phyloP scores from a whole-genome alignment of 2,329 filamentous ascomycete species.

The Paecilomyces niveus region DNA sequence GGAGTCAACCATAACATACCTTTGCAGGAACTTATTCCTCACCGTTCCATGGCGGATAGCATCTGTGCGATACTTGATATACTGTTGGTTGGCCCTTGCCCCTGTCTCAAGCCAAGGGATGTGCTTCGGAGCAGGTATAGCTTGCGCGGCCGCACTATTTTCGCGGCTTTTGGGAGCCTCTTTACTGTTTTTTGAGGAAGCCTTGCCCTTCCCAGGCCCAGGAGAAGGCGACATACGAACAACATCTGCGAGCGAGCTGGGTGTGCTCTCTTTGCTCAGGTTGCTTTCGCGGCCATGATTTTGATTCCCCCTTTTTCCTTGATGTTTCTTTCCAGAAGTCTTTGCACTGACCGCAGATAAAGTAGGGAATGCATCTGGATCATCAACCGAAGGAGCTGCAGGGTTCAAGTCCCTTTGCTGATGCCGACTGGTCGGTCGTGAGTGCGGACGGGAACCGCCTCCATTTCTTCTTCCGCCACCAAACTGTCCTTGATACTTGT shows the following conservation, averaged over 20 bases:
- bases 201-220: conserved; percentile 47
- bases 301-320: conserved; percentile 83
- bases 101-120: conserved; percentile 97
- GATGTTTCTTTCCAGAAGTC: conserved; percentile 73
- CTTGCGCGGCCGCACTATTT: conserved; percentile 71
- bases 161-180: conserved; percentile 61
- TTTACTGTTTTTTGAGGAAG: conserved; percentile 54
- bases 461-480: conserved; percentile 31
- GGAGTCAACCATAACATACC: conserved; percentile 44
- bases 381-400: conserved; percentile 72
- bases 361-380: conserved; percentile 90
- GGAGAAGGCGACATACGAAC: conserved; percentile 92
- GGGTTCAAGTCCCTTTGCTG: conserved; percentile 58
- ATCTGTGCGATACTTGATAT: conserved; percentile 89
- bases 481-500: conserved; percentile 31
- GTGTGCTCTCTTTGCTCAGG: conserved; percentile 58
- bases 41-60: conserved; percentile 96
- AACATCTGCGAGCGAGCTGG: conserved; percentile 83
- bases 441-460: conserved; percentile 62
- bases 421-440: conserved; percentile 77
- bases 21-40: conserved; percentile 94
- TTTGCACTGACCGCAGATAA: conserved; percentile 70
- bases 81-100: conserved; percentile 81
- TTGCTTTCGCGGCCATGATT: conserved; percentile 58
- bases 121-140: conserved; percentile 81